Base-by-base conservation (phyloP, 116 monocot species). In the Zostera marina region DNA sequence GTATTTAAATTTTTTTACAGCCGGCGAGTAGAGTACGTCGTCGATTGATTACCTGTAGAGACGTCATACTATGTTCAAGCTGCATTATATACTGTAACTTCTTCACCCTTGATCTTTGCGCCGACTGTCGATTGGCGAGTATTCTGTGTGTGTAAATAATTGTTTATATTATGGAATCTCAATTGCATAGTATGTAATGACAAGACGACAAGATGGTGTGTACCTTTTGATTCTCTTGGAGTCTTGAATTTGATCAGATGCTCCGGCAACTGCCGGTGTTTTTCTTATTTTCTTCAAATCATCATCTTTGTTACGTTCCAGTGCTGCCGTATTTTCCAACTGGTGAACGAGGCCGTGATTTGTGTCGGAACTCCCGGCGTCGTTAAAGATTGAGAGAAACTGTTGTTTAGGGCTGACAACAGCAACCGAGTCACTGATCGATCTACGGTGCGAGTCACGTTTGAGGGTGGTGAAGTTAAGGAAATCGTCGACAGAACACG, bases 61-160 rank as follows among this genome's bases (percentile, higher is more conserved):
- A 72, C 0, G 81, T 77, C 0, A 88, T 85, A 59, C 77, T 94
- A 17, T 79, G 74, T 60, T 94, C 94, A 15, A 94, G 85, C 74
- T 88, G 88, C 1, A 88, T 81, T 8, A 88, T 88, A 73, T 94
- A 88, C 55, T 88, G 94, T 53, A 94, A 62, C 68, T 94, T 94
- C 73, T 85, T 73, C 61, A 94, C 88, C 23, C 91, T 72, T 7
- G 91, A 91, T 58, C 91, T 76, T 64, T 91, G 86, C 9, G 91
- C 91, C 1, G 91, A 91, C 23, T 91, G 91, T 64, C 91, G 68
- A 61, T 91, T 91, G 0, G 91, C 91, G 42, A 91, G 58, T 24
- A 86, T 91, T 70, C 91, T 91, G 54, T 8, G n/a, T n/a, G n/a
- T n/a, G n/a, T n/a, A n/a, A n/a, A n/a, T n/a, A n/a, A n/a, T n/a